These are phyloP conservation scores for Sporothrix euskadiensis DNA, from an alignment of 2,329 filamentous ascomycete species.

Conservation along the genomic window DNA sequence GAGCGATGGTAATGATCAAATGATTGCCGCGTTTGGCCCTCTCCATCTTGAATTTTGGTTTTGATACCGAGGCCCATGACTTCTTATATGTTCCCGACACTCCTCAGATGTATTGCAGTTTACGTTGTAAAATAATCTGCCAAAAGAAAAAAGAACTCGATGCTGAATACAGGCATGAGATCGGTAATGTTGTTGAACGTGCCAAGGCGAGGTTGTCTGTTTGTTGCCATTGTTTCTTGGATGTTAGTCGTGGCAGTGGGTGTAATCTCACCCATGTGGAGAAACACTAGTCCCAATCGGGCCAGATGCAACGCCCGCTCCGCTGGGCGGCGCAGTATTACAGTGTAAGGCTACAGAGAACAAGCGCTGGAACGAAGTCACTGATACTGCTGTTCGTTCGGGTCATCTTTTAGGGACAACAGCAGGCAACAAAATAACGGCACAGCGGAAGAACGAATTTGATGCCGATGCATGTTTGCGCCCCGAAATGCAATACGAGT, in stretches of 20 bases:
- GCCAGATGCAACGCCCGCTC: not conserved
- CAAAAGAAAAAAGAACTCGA: not conserved
- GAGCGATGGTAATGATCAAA: not conserved
- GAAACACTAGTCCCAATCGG: not conserved
- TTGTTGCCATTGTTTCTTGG: conserved; percentile 1
- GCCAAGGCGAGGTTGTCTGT: not conserved
- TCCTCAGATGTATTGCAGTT: not conserved
- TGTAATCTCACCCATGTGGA: not conserved
- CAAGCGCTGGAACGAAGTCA: not conserved
- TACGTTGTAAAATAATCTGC: no score
- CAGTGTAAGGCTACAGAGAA: not conserved
- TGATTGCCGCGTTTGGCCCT: not conserved
- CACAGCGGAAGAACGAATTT: not conserved
- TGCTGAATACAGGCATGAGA: not conserved
- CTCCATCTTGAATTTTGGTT: not conserved
- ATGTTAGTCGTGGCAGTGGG: not conserved
- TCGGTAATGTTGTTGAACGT: not conserved
- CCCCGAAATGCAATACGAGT: not conserved
- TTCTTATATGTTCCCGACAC: not conserved
- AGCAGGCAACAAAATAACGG: not conserved
- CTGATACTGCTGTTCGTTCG: not conserved
- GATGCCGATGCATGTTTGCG: not conserved
- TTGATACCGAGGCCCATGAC: not conserved
- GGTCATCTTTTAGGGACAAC: not conserved
- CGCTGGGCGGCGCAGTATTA: not conserved